Conservation (phyloP, 2,329 filamentous ascomycete genomes). For the Trematosphaeria pertusa region DNA sequence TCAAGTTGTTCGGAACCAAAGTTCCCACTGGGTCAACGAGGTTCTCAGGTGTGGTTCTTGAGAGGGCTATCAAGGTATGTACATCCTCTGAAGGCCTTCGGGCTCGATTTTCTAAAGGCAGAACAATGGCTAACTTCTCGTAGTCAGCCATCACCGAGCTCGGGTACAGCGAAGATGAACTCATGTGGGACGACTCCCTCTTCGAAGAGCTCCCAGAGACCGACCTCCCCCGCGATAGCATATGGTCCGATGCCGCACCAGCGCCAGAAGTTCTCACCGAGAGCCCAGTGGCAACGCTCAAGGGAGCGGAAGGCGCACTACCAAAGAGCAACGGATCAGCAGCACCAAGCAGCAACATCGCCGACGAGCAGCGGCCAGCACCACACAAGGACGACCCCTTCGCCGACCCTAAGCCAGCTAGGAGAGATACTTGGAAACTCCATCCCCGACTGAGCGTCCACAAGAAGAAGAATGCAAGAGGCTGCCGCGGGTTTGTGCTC, state of each 20-base stretch:
- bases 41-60: slow-evolving; percentile 47
- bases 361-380: slow-evolving; percentile 16
- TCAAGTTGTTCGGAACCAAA: slow-evolving; percentile 44
- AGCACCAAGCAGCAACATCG: slow-evolving; percentile 17
- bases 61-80: slow-evolving; percentile 48
- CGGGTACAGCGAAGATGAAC: slow-evolving; percentile 42
- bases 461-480: slow-evolving; percentile 37
- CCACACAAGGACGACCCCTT: slow-evolving; percentile 24
- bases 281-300: slow-evolving; percentile 33
- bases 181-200: slow-evolving; percentile 50
- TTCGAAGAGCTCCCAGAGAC: slow-evolving; percentile 46
- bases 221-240: slow-evolving; percentile 38
- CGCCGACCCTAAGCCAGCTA: slow-evolving; percentile 15
- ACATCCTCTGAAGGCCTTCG: no score
- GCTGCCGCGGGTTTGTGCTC: slow-evolving; percentile 49
- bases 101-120: no score
- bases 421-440: slow-evolving; percentile 43
- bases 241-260: slow-evolving; percentile 41
- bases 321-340: slow-evolving; percentile 1
- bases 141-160: slow-evolving; percentile 40
- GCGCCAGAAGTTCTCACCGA: slow-evolving; percentile 30
- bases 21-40: slow-evolving; percentile 44
- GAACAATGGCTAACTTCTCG: no score
- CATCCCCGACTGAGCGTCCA: slow-evolving; percentile 44
- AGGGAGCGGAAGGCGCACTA: slow-evolving; percentile 18